Conservation (phyloP, 1,139 yeast genomes). For the Pichia sp. region DNA sequence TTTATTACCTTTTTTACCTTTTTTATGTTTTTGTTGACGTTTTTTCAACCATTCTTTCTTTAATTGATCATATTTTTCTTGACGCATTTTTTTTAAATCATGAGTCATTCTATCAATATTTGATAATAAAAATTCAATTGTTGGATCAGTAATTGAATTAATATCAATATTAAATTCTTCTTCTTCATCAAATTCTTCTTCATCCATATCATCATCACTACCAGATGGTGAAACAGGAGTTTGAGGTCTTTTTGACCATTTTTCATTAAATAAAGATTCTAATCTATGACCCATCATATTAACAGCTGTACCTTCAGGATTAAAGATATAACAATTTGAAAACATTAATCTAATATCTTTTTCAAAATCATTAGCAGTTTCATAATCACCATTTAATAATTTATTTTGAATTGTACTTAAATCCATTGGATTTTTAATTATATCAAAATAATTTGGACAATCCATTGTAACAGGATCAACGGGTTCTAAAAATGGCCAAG, state of each 20-base stretch:
- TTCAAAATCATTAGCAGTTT: conserved; percentile 83
- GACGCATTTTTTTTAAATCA: conserved; percentile 77
- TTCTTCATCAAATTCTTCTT: conserved; percentile 29
- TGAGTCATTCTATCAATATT: conserved; percentile 81
- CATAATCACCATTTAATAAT: conserved; percentile 79
- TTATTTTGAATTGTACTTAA: conserved; percentile 78
- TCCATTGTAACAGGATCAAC: conserved; percentile 94
- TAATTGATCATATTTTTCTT: conserved; percentile 37
- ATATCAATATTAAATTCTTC: conserved; percentile 66
- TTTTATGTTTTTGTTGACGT: conserved; percentile 32
- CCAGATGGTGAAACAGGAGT: conserved; percentile 58
- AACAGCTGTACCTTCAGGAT: conserved; percentile 94
- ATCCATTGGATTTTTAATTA: conserved; percentile 93
- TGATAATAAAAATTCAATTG: conserved; percentile 81
- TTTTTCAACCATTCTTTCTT: conserved; percentile 53
- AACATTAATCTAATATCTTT: conserved; percentile 77
- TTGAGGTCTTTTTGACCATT: conserved; percentile 86
- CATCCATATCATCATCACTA: conserved; percentile 39
- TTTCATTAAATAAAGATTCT: conserved; percentile 78
- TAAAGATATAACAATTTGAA: conserved; percentile 82
- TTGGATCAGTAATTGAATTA: conserved; percentile 80
- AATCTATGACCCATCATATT: conserved; percentile 91
- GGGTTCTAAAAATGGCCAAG: conserved; percentile 88
- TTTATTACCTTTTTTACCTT: conserved; percentile 19
- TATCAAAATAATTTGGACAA: conserved; percentile 81